Conservation (phyloP, 495 filamentous ascomycete genomes). For the Wilcoxina mikolae region DNA sequence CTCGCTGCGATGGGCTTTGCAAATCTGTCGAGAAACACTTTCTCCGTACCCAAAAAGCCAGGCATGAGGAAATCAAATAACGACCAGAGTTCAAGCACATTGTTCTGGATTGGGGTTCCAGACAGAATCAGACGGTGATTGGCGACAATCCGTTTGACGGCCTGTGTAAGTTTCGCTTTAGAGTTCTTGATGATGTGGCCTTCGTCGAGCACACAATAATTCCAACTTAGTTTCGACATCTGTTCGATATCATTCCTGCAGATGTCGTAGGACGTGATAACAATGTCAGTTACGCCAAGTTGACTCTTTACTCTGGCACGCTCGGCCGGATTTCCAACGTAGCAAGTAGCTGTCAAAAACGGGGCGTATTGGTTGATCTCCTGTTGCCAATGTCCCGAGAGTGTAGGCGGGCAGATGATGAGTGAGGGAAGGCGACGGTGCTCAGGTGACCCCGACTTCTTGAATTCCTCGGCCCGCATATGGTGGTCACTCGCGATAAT, state of each 20-base stretch:
- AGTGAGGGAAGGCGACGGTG: constrained; percentile 70
- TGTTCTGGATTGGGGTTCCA: constrained; percentile 96
- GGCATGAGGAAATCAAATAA: constrained; percentile 99
- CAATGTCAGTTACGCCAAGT: constrained; percentile 66
- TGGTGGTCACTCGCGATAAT: constrained; percentile 97
- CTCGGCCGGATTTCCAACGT: constrained; percentile 75
- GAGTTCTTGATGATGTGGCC: constrained; percentile 98
- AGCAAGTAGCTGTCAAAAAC: constrained; percentile 75
- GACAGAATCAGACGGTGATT: constrained; percentile 94
- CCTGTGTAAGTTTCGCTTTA: constrained; percentile 77
- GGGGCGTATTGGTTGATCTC: constrained; percentile 90
- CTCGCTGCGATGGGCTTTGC: constrained; percentile 93
- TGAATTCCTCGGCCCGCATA: constrained; percentile 75
- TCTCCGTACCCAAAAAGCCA: constrained; percentile 94
- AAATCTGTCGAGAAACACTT: constrained; percentile 93
- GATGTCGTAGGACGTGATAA: constrained; percentile 95
- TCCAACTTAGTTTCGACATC: constrained; percentile 76
- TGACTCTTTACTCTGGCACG: constrained; percentile 50
- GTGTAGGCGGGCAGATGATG: constrained; percentile 87
- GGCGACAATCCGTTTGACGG: constrained; percentile 73
- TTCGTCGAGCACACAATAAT: constrained; percentile 93
- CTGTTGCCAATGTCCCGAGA: constrained; percentile 98
- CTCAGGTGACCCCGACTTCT: constrained; percentile 60
- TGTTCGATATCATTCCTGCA: constrained; percentile 83
- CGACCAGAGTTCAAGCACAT: constrained; percentile 95